These are phyloP conservation scores for Metschnikowia kofuensis DNA, from an alignment of 805 yeast species.

Conservation along the genomic window DNA sequence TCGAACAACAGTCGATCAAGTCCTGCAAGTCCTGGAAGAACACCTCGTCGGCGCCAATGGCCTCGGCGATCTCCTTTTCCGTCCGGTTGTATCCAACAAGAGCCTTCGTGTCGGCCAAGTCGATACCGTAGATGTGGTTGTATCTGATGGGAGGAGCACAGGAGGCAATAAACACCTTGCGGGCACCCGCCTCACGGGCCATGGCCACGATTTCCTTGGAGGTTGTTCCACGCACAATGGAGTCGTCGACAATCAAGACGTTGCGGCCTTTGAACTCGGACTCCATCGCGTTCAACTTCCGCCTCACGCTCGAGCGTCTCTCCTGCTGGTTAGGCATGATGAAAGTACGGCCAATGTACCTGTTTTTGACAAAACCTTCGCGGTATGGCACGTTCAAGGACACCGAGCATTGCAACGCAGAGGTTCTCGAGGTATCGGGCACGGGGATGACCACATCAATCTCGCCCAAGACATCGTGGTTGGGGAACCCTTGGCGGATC, in stretches of 20 bases:
- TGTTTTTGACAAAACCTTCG: conserved; percentile 95
- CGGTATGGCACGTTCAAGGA: conserved; percentile 78
- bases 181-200: conserved; percentile 99
- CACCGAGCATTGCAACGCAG: conserved; percentile 90
- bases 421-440: conserved; percentile 96
- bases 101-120: conserved; percentile 92
- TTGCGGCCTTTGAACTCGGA: conserved; percentile 82
- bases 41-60: conserved; percentile 86
- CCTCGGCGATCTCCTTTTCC: conserved; percentile 71
- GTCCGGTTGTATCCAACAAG: conserved; percentile 81
- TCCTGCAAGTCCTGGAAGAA: conserved; percentile 86
- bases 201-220: conserved; percentile 92
- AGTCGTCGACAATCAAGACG: conserved; percentile 91
- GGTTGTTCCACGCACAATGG: conserved; percentile 97
- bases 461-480: conserved; percentile 44
- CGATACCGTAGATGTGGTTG: conserved; percentile 97
- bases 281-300: conserved; percentile 95
- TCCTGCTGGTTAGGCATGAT: conserved; percentile 98
- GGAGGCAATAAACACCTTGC: conserved; percentile 90
- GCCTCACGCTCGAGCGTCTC: conserved; percentile 88
- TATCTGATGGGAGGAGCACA: conserved; percentile 97
- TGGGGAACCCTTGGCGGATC: conserved; percentile 45
- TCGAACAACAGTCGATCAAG: conserved; percentile 72
- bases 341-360: conserved; percentile 96
- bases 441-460: conserved; percentile 97